Conservation (phyloP, 352 stramenopile species). For the Globisporangium cederbergense region DNA sequence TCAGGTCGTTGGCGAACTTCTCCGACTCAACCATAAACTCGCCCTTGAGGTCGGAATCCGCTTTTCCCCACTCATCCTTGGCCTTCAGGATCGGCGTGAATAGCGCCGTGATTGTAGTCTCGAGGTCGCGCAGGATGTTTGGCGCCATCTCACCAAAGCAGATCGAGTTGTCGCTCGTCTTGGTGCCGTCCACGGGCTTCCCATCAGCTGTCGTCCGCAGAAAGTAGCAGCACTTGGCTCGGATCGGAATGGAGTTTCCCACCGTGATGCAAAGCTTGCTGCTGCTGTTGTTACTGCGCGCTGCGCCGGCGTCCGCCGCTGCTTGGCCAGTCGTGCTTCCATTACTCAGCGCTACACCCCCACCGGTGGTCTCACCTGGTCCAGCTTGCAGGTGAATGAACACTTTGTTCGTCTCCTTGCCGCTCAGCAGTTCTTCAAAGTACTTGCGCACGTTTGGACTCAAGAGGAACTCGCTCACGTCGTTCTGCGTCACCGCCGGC, state of each 20-base stretch:
- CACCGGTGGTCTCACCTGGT: slow-evolving; percentile 11
- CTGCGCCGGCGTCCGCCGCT: background rate
- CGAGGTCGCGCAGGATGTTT: slow-evolving; percentile 78
- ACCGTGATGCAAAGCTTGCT: slow-evolving; percentile 68
- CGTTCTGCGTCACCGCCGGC: slow-evolving; percentile 39
- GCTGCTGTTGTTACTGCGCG: slow-evolving; percentile 23
- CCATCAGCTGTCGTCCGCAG: slow-evolving; percentile 62
- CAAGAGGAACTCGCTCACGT: slow-evolving; percentile 68
- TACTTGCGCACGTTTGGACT: slow-evolving; percentile 47
- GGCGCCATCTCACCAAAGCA: slow-evolving; percentile 84
- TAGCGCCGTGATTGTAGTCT: slow-evolving; percentile 76
- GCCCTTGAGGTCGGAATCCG: slow-evolving; percentile 88
- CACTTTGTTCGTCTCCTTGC: slow-evolving; percentile 68
- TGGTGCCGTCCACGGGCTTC: slow-evolving; percentile 69
- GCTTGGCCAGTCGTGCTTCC: slow-evolving; percentile 2
- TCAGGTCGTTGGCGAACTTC: slow-evolving; percentile 92
- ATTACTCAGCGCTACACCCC: slow-evolving; percentile 2
- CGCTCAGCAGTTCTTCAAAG: slow-evolving; percentile 73
- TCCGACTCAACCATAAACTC: slow-evolving; percentile 95
- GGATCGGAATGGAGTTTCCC: slow-evolving; percentile 67
- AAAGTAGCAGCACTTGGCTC: slow-evolving; percentile 84
- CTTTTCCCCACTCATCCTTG: slow-evolving; percentile 95
- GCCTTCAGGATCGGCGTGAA: slow-evolving; percentile 92
- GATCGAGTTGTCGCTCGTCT: slow-evolving; percentile 73
- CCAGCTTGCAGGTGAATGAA: slow-evolving; percentile 72